Base-by-base conservation (phyloP, 164 flowering plant genomes). In the Aristolochia californica region DNA sequence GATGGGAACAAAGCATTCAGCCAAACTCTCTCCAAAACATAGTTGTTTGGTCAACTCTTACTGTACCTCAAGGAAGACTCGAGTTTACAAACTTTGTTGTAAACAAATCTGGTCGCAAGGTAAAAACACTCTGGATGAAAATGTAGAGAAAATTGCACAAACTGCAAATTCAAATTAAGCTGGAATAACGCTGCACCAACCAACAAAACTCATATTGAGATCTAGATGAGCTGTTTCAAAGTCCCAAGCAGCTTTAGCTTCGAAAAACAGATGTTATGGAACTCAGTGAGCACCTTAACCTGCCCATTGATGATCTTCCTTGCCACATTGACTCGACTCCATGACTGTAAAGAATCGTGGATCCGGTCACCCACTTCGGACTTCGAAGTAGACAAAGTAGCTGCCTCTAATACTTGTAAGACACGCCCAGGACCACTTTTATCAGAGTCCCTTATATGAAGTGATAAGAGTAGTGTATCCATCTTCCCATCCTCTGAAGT, bases 361-460 rank as follows among this genome's bases (percentile, higher is more conserved):
- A 83, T 75, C 59, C 79, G 57, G 45, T 70, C 67, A 14, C 89
- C 88, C 56, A 75, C 69, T 55, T 83, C 90, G 12, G 43, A 26
- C 53, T 77, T 75, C 45, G 64, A 58, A 1, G 57, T 28, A 5
- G 75, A 60, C 13, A 61, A 14, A 13, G 61, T 16, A 0, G 62
- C 61, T 59, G 72, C 62, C 47, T 78, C 76, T 16, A 93, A 30
- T 27, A 72, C 24, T 58, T 70, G 67, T 56, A 80, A 63, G 17
- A 81, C 74, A 48, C 72, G 65, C 25, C 95, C 95, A 14, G 97
- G 89, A 24, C 88, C 87, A 51, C 74, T 69, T 13, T n/a, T n/a
- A n/a, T 62, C 57, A 14, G 48, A 52, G 40, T 58, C 87, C 18
- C 66, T 62, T 51, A 28, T 62, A 55, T 53, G 65, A 23, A 91